Conservation (phyloP, 495 filamentous ascomycete genomes). For the Daldinia vernicosa region DNA sequence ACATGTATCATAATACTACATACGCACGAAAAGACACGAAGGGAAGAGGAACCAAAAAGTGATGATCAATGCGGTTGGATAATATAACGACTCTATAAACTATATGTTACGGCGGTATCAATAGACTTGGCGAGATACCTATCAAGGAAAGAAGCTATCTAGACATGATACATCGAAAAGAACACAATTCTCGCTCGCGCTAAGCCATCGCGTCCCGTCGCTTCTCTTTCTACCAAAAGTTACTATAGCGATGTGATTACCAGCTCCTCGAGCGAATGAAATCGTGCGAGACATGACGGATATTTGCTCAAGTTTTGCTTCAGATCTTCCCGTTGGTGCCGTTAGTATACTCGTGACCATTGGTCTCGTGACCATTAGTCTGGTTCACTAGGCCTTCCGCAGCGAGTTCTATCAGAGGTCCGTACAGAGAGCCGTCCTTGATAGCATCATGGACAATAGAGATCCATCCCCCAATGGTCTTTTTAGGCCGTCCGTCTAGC, state of each 20-base stretch:
- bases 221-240: neutral
- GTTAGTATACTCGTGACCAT: conserved; percentile 21
- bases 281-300: neutral
- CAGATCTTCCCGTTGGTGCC: conserved; percentile 25
- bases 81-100: conserved; percentile 25
- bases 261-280: neutral
- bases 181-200: neutral
- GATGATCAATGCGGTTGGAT: neutral
- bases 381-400: conserved; percentile 25
- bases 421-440: conserved; percentile 42
- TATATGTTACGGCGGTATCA: conserved; percentile 1
- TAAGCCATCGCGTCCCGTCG: neutral
- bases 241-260: neutral
- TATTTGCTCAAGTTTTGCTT: neutral
- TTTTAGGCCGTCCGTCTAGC: conserved; percentile 30
- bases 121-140: conserved; percentile 7
- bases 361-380: conserved; percentile 24
- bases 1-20: neutral
- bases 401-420: conserved; percentile 32
- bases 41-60: neutral
- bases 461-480: conserved; percentile 41
- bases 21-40: neutral
- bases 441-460: conserved; percentile 46
- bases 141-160: conserved; percentile 18
- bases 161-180: conserved; percentile 18